These are phyloP conservation scores for Cladosporium sphaerospermum DNA, from an alignment of 2,329 filamentous ascomycete species.

Conservation along the genomic window DNA sequence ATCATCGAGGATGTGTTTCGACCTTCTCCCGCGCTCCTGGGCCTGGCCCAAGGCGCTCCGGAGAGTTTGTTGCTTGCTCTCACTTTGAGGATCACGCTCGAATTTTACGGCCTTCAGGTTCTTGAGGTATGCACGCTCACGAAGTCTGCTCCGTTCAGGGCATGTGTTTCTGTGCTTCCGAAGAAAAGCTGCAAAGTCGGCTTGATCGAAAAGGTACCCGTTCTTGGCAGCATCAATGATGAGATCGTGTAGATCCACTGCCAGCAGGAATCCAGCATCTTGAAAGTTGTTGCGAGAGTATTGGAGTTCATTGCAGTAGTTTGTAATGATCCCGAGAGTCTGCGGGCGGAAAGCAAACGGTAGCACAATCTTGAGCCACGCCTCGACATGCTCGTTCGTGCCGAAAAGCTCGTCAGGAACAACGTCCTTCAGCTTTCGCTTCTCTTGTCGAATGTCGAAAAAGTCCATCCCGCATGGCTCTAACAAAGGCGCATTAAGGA, in stretches of 20 bases:
- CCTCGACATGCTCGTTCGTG: conserved; percentile 28
- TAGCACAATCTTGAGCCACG: conserved; percentile 51
- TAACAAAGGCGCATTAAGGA: conserved; percentile 51
- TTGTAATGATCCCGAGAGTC: conserved; percentile 59
- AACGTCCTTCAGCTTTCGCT: conserved; percentile 43
- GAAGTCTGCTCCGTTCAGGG: conserved; percentile 40
- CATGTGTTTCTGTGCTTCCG: conserved; percentile 42
- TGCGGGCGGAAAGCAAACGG: conserved; percentile 47
- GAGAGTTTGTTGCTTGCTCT: background rate
- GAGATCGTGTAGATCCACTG: conserved; percentile 40
- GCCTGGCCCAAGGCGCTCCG: background rate
- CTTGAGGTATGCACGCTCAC: conserved; percentile 28
- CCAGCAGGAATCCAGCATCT: conserved; percentile 8
- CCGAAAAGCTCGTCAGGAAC: conserved; percentile 15
- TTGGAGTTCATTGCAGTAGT: conserved; percentile 55
- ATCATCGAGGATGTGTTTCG: conserved; percentile 54
- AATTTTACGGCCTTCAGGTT: conserved; percentile 18
- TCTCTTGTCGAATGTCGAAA: conserved; percentile 48
- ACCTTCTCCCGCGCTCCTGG: conserved; percentile 13
- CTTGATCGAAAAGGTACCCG: conserved; percentile 43
- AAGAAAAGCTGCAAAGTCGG: conserved; percentile 42
- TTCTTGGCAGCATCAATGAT: conserved; percentile 43
- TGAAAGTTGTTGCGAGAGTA: conserved; percentile 40
- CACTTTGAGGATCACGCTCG: conserved; percentile 13
- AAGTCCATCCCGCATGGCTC: conserved; percentile 40